Conservation (phyloP, 441 rosid species). For the Mallotus japonicus region DNA sequence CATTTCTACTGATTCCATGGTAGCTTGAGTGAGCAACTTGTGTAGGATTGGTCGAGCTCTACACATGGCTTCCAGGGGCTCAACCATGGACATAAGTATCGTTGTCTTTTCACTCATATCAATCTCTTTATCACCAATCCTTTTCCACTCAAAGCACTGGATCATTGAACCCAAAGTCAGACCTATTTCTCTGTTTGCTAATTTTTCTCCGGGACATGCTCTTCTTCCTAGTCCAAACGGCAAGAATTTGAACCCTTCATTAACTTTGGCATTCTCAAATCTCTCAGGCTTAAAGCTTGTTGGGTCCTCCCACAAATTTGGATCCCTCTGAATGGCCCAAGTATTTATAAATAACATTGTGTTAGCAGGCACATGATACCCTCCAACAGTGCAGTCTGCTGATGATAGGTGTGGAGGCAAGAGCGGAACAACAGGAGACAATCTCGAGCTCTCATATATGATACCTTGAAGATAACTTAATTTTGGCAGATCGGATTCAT, state of each 20-base stretch:
- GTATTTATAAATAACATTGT: not conserved
- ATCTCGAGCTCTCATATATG: not conserved
- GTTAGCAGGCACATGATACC: not conserved
- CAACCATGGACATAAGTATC: not conserved
- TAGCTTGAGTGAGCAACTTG: too few species aligned
- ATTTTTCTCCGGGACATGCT: not conserved
- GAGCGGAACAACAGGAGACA: not conserved
- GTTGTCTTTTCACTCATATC: slow-evolving; percentile 36
- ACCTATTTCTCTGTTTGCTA: not conserved
- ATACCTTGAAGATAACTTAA: not conserved
- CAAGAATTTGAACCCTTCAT: not conserved
- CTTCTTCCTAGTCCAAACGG: slow-evolving; percentile 3
- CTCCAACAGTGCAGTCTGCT: not conserved
- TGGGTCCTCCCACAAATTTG: not conserved
- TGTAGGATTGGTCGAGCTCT: not conserved
- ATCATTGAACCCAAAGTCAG: slow-evolving; percentile 1
- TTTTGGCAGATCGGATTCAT: not conserved
- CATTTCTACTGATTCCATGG: too few species aligned
- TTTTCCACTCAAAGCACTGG: not conserved
- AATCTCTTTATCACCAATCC: not conserved
- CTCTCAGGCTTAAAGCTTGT: not conserved
- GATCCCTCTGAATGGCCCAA: not conserved
- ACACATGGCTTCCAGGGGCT: slow-evolving; percentile 1
- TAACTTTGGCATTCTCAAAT: not conserved
- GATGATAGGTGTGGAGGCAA: not conserved